Evolutionary conservation across 371 early-diverging fungal genomes (phyloP).

Genomic region (Phascolomyces articulosus): DNA sequence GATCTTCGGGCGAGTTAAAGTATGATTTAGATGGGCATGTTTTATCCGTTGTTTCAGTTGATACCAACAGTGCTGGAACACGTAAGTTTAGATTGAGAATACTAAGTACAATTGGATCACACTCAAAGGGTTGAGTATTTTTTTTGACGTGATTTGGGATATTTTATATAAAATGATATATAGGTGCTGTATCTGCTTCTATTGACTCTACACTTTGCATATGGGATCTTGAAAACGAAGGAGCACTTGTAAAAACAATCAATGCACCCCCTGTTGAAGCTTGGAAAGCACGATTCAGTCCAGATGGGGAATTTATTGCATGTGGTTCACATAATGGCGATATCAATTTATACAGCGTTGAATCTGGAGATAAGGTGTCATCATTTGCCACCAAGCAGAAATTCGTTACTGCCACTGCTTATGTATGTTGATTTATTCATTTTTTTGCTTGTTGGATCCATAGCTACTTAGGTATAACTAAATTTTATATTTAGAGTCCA

Average conservation of each 20-base stretch:
- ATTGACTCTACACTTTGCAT: constrained; percentile 79
- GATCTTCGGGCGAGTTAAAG: constrained; percentile 58
- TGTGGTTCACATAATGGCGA: constrained; percentile 79
- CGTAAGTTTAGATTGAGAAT: constrained; percentile 41
- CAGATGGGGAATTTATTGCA: constrained; percentile 72
- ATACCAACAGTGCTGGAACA: constrained; percentile 63
- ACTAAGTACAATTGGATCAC: no score
- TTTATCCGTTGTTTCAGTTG: constrained; percentile 80
- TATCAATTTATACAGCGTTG: constrained; percentile 69
- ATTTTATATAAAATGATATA: no score
- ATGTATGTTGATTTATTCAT: constrained; percentile 52
- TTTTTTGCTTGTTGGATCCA: no score
- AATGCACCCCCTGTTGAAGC: constrained; percentile 74
- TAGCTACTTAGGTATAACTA: no score
- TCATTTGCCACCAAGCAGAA: constrained; percentile 72
- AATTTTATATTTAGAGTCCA: constrained; percentile 58
- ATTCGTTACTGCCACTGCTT: constrained; percentile 78
- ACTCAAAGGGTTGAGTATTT: no score
- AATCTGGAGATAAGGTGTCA: constrained; percentile 63
- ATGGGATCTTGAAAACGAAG: constrained; percentile 70
- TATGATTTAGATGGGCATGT: constrained; percentile 74
- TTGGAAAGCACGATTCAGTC: constrained; percentile 77
- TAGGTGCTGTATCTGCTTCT: constrained; percentile 76
- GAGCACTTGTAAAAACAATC: constrained; percentile 56
- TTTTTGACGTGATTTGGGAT: no score